Base-by-base conservation (phyloP, 1,284 basidiomycete genomes). In the Cystobasidium sp. region DNA sequence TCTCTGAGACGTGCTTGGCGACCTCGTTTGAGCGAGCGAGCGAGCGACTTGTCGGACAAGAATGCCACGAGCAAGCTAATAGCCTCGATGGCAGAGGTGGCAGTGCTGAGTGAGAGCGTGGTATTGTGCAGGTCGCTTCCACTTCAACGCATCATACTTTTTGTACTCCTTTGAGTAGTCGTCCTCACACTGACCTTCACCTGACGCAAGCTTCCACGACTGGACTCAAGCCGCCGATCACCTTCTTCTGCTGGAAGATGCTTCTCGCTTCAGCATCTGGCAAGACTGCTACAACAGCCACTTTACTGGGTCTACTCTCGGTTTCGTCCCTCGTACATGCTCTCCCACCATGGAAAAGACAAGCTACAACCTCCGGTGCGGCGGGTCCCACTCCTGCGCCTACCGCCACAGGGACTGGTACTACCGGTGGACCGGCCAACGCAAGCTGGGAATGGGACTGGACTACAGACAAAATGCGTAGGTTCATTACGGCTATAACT, bases 381-480 rank as follows among this genome's bases (percentile, higher is more conserved):
- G 10, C 62, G 1, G 31, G 31, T 51, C 20, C 64, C n/a, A 6
- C 49, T 41, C 31, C 51, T 31, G 7, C 41, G 31, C 44, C 64
- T 1, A 53, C 24, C 24, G 7, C 49, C 10, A 66, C 64, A 41
- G 24, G 63, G 7, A 51, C 44, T 18, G 46, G 51, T 18, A 44
- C 39, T 1, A 59, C 31, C 39, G 5, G 39, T 16, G 18, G 55
- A 14, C 20, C n/a, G 20, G 20, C 24, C 24, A 41, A 37, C 43
- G 39, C 49, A 16, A 52, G 12, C 37, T 68, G 66, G 66, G 41
- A 43, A 6, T 68, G 66, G 66, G 58, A 68, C 44, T 68, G 66
- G 66, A 68, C 66, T 9, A 68, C 66, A 41, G 66, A 68, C 44
- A 68, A 68, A 43, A 68, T 68, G 66, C 66, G 66, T 68, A 24